These are phyloP conservation scores for Pyricularia grisea DNA, from an alignment of 2,329 filamentous ascomycete genomes.

Conservation along the genomic window DNA sequence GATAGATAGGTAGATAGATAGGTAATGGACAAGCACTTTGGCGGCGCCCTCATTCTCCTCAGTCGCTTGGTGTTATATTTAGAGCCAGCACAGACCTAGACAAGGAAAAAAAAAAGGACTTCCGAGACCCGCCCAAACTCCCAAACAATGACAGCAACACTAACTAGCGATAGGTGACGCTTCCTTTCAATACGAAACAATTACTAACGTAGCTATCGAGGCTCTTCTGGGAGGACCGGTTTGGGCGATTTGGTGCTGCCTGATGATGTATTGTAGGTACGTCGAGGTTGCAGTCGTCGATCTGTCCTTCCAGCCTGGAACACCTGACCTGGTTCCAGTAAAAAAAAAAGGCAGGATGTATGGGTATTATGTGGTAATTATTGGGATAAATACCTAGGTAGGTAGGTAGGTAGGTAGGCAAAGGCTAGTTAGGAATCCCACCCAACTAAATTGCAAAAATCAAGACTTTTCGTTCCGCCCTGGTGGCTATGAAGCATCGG, in stretches of 20 bases:
- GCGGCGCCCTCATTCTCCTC: background rate
- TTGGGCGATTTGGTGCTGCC: background rate
- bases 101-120: background rate
- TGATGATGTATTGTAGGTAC: background rate
- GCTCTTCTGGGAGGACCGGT: background rate
- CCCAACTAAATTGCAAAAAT: background rate
- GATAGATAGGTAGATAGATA: background rate
- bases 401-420: background rate
- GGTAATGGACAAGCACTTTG: background rate
- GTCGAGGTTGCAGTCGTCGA: background rate
- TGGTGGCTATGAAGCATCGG: background rate
- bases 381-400: background rate
- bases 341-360: background rate
- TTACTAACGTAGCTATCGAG: background rate
- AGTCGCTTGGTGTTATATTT: background rate
- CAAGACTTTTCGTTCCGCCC: background rate
- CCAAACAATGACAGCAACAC: background rate
- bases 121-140: background rate
- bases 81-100: background rate
- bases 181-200: background rate
- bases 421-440: background rate
- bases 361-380: background rate
- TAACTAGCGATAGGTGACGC: background rate
- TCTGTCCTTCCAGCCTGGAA: background rate
- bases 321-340: background rate